Base-by-base conservation (phyloP, 352 stramenopile genomes). In the Phytophthora fragariae region DNA sequence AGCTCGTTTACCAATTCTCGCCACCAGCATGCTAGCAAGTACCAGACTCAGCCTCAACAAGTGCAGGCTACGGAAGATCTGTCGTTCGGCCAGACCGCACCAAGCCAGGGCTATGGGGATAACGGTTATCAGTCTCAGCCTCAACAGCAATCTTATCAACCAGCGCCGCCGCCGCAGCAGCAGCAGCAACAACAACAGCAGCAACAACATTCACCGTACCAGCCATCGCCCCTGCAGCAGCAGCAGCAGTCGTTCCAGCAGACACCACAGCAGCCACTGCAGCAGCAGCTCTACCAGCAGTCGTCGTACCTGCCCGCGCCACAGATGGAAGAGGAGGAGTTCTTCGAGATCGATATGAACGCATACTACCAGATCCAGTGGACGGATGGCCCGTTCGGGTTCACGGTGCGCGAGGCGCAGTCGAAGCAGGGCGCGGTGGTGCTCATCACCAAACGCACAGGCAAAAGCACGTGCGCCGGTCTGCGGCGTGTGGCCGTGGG, bases 341-440 rank as follows among this genome's bases (percentile, higher is more conserved):
- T 85, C 54, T 92, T 91, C 58, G 77, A 77, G 55, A 81, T 94
- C 47, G 86, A 95, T 49, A 74, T 84, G 60, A 76, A 81, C 17
- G 85, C 85, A 47, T 93, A 92, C 73, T 95, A 93, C 65, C 79
- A 87, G 59, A 86, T 95, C 59, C 80, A 91, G 72, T 95, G 89
- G 89, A 92, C 80, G 15, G 87, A 94, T 41, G 89, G 89, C 19
- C 85, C 89, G 21, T 95, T 95, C 57, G 89, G 89, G 12, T 88
- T 91, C 55, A 95, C 85, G 0, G 87, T 95, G 24, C 87, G 88
- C n/a, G 89, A 94, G 66, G 86, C 85, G 5, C 77, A 86, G 57
- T 92, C 87, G 14, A 84, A 89, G 31, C 77, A 80, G 14, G 89
- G 89, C 3, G 70, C 89, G 2, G 83, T 94, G 31, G 82, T 93